A percentile compares a stretch with the other conserved stretches of the same genome.
These are phyloP conservation scores for Tolypocladium ovalisporum DNA, from an alignment of 2,329 filamentous ascomycete species.

Conservation along the genomic window DNA sequence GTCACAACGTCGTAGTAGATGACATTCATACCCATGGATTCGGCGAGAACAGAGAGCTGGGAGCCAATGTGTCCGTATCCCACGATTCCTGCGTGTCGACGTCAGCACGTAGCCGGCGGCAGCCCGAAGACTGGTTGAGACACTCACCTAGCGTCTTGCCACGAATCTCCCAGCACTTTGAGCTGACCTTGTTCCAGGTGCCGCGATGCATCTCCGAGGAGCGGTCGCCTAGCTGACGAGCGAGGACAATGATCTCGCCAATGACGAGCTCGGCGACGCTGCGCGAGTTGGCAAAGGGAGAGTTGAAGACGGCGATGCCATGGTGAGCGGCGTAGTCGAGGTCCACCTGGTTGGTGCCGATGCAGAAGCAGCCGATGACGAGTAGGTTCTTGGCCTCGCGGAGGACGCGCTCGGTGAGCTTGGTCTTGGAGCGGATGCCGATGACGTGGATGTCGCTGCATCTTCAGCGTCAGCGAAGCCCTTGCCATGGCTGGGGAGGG, in stretches of 20 bases:
- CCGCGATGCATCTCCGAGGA: conserved; percentile 90
- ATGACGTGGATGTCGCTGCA: conserved; percentile 87
- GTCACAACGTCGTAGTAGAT: conserved; percentile 95
- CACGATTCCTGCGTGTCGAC: conserved; percentile 58
- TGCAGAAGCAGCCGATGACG: conserved; percentile 97
- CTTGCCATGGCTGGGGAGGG: not conserved
- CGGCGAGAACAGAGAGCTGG: conserved; percentile 87
- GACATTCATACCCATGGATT: conserved; percentile 96
- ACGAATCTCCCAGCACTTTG: conserved; percentile 94
- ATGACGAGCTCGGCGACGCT: conserved; percentile 96
- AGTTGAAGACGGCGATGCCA: conserved; percentile 97
- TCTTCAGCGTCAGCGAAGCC: not conserved
- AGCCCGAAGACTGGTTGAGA: too few relatives aligned
- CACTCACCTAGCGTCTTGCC: conserved; percentile 80
- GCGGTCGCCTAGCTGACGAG: conserved; percentile 85
- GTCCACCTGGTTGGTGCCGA: conserved; percentile 93
- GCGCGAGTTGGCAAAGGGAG: conserved; percentile 94
- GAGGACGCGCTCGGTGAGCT: conserved; percentile 76
- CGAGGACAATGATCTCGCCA: conserved; percentile 81
- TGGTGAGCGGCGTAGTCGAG: conserved; percentile 70
- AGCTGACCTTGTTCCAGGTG: conserved; percentile 96
- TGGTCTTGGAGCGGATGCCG: conserved; percentile 96
- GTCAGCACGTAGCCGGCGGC: not conserved
- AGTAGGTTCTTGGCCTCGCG: conserved; percentile 87
- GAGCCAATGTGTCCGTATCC: conserved; percentile 97